A percentile compares a stretch with the other conserved stretches of the same genome.
phyloP scores from a whole-genome alignment of 2,329 filamentous ascomycete genomes.

The Colletotrichum sansevieriae region DNA sequence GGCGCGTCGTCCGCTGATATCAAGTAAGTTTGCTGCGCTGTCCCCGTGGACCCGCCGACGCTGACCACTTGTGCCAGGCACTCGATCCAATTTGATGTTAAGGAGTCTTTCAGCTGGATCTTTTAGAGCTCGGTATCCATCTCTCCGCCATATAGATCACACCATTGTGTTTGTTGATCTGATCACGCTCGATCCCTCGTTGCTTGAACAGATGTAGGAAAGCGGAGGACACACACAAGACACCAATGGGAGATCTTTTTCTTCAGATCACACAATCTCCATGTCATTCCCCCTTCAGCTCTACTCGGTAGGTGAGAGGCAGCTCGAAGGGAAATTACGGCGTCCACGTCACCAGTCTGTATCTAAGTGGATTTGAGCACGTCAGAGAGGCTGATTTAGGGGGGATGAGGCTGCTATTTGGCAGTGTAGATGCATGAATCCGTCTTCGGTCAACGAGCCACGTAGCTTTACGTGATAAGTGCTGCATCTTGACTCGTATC shows the following conservation, averaged over 20 bases:
- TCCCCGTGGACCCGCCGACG: background rate
- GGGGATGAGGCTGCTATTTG: background rate
- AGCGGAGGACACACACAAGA: background rate
- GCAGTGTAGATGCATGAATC: constrained; percentile 7
- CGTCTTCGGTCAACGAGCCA: background rate
- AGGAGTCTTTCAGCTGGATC: constrained; percentile 75
- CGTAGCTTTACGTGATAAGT: background rate
- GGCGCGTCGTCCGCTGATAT: constrained; percentile 74
- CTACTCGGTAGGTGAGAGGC: background rate
- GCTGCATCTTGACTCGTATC: constrained; percentile 20
- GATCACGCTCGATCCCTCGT: background rate
- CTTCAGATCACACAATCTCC: constrained; percentile 8
- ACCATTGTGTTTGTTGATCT: constrained; percentile 2
- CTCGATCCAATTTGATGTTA: constrained; percentile 65
- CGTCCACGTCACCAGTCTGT: background rate
- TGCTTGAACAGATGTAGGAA: constrained; percentile 8
- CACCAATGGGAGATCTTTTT: constrained; percentile 5
- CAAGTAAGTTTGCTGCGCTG: constrained; percentile 42
- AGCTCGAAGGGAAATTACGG: background rate
- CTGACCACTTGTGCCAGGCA: constrained; percentile 44
- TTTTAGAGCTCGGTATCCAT: constrained; percentile 57
- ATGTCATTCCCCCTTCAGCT: background rate
- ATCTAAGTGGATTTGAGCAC: background rate
- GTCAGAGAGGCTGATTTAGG: background rate
- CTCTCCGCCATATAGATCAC: background rate